These are phyloP conservation scores for Amanita rimosa DNA, from an alignment of 768 basidiomycete species.

Conservation along the genomic window DNA sequence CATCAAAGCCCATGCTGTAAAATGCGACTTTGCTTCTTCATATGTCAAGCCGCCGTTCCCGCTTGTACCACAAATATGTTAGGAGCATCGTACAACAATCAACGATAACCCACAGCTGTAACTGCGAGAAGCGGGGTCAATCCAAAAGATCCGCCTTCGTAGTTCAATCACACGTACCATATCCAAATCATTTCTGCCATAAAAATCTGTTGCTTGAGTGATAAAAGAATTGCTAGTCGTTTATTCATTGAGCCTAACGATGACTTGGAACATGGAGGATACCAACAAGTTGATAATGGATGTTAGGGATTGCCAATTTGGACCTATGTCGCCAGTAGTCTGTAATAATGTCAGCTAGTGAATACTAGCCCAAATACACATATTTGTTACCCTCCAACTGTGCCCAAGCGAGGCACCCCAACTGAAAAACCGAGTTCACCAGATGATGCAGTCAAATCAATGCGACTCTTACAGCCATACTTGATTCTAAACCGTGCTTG, in stretches of 20 bases:
- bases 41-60: constrained; percentile 54
- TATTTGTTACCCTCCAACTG: constrained; percentile 55
- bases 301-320: constrained; percentile 43
- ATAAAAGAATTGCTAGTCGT: constrained; percentile 50
- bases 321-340: constrained; percentile 42
- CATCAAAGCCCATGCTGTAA: constrained; percentile 65
- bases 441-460: neutral
- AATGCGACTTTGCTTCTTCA: constrained; percentile 60
- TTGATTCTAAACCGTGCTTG: constrained; percentile 28
- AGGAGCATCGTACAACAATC: neutral
- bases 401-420: constrained; percentile 53
- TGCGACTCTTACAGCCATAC: constrained; percentile 32
- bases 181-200: constrained; percentile 58
- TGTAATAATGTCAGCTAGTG: constrained; percentile 12
- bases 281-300: constrained; percentile 48
- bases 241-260: neutral
- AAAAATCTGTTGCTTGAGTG: constrained; percentile 52
- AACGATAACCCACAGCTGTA: constrained; percentile 35
- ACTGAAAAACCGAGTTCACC: constrained; percentile 9
- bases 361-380: neutral
- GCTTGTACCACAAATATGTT: constrained; percentile 16
- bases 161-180: constrained; percentile 29
- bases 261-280: neutral
- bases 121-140: constrained; percentile 17
- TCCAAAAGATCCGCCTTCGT: neutral